A percentile compares a stretch with the other conserved stretches of the same genome.
These are phyloP conservation scores for Pseudocercospora cruenta DNA, from an alignment of 2,329 filamentous ascomycete species.

Conservation along the genomic window DNA sequence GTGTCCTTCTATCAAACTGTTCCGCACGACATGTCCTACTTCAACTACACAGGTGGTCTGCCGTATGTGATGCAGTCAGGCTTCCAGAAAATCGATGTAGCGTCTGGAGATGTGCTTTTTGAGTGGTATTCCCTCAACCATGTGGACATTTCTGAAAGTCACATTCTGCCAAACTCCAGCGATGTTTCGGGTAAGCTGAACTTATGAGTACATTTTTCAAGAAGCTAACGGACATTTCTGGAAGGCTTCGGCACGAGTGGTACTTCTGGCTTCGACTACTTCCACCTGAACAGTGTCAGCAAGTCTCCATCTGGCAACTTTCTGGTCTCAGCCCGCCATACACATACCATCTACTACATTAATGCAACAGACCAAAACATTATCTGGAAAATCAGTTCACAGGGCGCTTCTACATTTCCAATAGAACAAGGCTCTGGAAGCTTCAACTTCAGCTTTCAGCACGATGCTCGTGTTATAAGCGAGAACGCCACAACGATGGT, in stretches of 20 bases:
- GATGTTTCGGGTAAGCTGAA: conserved; percentile 44
- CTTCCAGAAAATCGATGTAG: conserved; percentile 38
- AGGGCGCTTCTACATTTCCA: not conserved
- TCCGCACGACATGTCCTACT: not conserved
- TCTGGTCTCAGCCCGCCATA: conserved; percentile 44
- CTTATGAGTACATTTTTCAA: not conserved
- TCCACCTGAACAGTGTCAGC: conserved; percentile 61
- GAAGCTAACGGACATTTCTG: not conserved
- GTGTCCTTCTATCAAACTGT: not conserved
- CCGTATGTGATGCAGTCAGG: conserved; percentile 26
- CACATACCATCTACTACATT: conserved; percentile 43
- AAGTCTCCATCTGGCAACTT: conserved; percentile 57
- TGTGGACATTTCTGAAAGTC: conserved; percentile 41
- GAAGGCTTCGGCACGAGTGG: not conserved
- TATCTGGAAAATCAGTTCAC: conserved; percentile 41
- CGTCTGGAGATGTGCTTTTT: conserved; percentile 37
- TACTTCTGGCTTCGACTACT: conserved; percentile 44
- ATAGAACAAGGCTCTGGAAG: not conserved
- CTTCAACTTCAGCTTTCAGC: conserved; percentile 52
- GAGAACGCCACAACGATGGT: not conserved
- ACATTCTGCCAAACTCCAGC: conserved; percentile 37
- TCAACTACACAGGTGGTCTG: not conserved
- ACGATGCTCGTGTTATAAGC: conserved; percentile 46
- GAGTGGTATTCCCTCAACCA: conserved; percentile 40
- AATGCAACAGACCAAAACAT: conserved; percentile 39